phyloP scores from a whole-genome alignment of 1,284 basidiomycete genomes.

The Tranzscheliella williamsii region DNA sequence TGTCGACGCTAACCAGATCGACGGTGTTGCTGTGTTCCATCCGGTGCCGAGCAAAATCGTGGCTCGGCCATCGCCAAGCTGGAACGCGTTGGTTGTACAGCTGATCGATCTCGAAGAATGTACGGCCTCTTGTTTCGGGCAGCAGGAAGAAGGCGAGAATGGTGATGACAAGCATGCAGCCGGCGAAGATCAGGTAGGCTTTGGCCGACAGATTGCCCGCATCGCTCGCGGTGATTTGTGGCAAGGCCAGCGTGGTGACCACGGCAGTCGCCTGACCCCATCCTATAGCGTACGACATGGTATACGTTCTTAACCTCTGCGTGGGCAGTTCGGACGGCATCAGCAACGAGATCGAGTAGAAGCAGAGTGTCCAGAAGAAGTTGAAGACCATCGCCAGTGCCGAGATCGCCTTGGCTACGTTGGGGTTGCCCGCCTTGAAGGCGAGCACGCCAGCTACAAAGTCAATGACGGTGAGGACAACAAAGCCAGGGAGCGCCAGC shows the following conservation, averaged over 20 bases:
- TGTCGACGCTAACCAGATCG: slow-evolving; percentile 24
- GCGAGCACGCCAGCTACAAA: slow-evolving; percentile 34
- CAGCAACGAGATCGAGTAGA: slow-evolving; percentile 49
- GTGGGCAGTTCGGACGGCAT: slow-evolving; percentile 50
- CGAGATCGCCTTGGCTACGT: slow-evolving; percentile 34
- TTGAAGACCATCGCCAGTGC: slow-evolving; percentile 50
- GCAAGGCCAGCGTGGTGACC: slow-evolving; percentile 44
- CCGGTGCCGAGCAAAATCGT: slow-evolving; percentile 14
- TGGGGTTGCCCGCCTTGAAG: slow-evolving; percentile 9
- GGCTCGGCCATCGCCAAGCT: slow-evolving; percentile 41
- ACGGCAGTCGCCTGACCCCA: slow-evolving; percentile 49
- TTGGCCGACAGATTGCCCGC: slow-evolving; percentile 43
- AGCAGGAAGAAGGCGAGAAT: slow-evolving; percentile 37
- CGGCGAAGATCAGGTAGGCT: slow-evolving; percentile 51
- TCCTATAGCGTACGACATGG: slow-evolving; percentile 50
- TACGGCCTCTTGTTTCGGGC: slow-evolving; percentile 46
- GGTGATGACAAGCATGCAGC: slow-evolving; percentile 41
- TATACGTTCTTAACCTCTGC: slow-evolving; percentile 42
- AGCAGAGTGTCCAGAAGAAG: slow-evolving; percentile 48
- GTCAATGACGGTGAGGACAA: slow-evolving; percentile 38
- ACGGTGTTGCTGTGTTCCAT: slow-evolving; percentile 6
- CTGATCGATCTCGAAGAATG: slow-evolving; percentile 49
- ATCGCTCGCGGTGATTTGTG: slow-evolving; percentile 44
- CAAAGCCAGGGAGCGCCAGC: slow-evolving; percentile 42
- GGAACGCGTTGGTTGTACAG: slow-evolving; percentile 35